Evolutionary conservation across 306 rosid genomes (phyloP), one percentile per base, ranked within the genome.

Genomic region (Acacia acuminata): DNA sequence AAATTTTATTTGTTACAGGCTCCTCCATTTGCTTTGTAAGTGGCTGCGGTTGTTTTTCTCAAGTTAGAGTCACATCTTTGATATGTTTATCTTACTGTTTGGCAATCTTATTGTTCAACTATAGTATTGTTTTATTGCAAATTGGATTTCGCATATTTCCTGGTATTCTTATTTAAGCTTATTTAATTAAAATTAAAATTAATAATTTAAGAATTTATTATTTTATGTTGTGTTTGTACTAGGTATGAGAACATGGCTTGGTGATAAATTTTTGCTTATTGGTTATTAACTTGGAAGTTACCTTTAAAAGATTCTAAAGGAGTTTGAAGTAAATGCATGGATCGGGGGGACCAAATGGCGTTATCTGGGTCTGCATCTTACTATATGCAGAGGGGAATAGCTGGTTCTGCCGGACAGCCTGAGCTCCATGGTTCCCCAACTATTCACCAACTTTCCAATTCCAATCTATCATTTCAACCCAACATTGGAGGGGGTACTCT

Each of bases 331-430:
- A 88, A 89, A 90, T 93, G 94, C 97, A 95, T 96, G 99, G 99
- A 96, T 92, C 97, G 94, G 55, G 90, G 97, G 82, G 97, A 96
- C 85, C 94, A 89, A 79, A 92, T 92, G 93, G 86, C 92, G 71
- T 85, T 95, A 78, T 82, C 97, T 1, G 97, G 97, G 32, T 90
- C 98, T 63, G 90, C 94, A 73, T 81, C 99, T 12, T 96, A 88
- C 88, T 96, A 84, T 77, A 85, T 94, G 83, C 93, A 91, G 65
- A 89, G 99, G 76, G 96, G 94, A 81, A 79, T 94, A 7, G 79
- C 85, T 83, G 89, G 88, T 84, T 81, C 95, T 72, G 98, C 93
- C 58, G 73, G 88, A 42, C 98, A 90, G 75, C 79, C 90, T 38
- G 96, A 90, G 76, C 77, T 93, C 64, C 90, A 82, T 70, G 83